These are phyloP conservation scores for Tetrahymena thermophila DNA, from an alignment of 73 alveolate genomes.

Conservation along the genomic window DNA sequence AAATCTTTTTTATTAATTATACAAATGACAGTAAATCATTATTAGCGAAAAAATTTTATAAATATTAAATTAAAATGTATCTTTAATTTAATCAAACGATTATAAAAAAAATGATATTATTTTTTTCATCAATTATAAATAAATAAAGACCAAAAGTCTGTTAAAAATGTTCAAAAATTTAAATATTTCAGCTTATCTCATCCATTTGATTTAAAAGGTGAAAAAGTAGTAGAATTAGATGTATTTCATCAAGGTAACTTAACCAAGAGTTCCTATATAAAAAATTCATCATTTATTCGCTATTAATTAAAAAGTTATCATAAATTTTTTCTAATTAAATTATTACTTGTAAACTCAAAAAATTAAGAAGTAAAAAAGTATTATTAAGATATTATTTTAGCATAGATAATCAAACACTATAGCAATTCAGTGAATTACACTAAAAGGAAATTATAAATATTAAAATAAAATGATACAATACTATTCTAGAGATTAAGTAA, in stretches of 20 bases:
- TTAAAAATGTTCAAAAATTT: too few species aligned
- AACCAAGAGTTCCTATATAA: too few species aligned
- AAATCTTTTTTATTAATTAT: neutral
- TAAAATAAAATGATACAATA: neutral
- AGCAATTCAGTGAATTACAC: neutral
- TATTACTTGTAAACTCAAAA: neutral
- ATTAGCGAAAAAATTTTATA: neutral
- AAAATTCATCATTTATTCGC: neutral
- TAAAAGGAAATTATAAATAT: neutral
- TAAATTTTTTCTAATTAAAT: too few species aligned
- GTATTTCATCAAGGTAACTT: neutral
- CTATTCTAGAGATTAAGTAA: neutral
- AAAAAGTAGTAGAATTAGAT: neutral
- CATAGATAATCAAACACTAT: neutral
- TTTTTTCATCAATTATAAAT: too few species aligned
- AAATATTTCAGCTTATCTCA: neutral
- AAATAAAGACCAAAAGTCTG: neutral
- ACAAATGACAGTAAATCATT: neutral
- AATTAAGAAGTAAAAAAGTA: neutral
- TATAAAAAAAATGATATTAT: too few species aligned
- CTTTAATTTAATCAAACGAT: neutral
- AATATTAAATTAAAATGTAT: too few species aligned
- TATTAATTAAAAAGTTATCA: neutral
- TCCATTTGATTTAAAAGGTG: neutral
- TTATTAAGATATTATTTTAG: neutral